Percentiles rank a stretch among this genome's conserved stretches.
These are phyloP conservation scores for Parathielavia hyrcaniae DNA, from an alignment of 495 filamentous ascomycete genomes.

Conservation along the genomic window DNA sequence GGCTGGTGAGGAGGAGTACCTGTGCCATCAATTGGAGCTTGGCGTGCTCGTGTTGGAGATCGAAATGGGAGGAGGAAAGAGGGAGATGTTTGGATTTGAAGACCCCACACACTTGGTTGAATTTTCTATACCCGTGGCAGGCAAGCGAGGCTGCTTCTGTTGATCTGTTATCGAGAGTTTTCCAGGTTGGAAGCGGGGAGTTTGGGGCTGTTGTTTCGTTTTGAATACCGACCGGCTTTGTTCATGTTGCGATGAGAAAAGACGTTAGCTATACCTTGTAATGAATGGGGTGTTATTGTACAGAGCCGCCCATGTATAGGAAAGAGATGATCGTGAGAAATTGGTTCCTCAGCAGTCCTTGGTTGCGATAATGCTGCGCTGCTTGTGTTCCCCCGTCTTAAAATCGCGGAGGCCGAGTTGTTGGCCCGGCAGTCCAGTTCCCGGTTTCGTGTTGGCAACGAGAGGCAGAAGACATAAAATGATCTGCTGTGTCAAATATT, in stretches of 20 bases:
- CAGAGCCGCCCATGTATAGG: not conserved
- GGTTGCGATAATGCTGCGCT: too few relatives aligned
- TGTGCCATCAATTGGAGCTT: not conserved
- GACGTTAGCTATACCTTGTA: conserved; percentile 3
- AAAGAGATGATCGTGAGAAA: not conserved
- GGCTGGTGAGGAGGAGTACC: not conserved
- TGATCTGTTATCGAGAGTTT: not conserved
- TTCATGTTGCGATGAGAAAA: not conserved
- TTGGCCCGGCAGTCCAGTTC: too few relatives aligned
- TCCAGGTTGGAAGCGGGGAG: not conserved
- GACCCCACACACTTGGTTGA: conserved; percentile 11
- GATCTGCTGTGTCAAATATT: not conserved
- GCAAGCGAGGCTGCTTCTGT: not conserved
- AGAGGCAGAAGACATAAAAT: not conserved
- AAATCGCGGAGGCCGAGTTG: too few relatives aligned
- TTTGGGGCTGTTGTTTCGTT: not conserved
- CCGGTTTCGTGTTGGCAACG: too few relatives aligned
- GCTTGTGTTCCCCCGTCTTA: too few relatives aligned
- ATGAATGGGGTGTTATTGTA: not conserved
- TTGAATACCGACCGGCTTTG: not conserved
- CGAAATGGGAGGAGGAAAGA: not conserved
- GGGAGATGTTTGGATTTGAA: conserved; percentile 1
- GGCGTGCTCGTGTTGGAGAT: not conserved
- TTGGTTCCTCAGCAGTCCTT: not conserved
- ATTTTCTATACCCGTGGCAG: conserved; percentile 13